Conservation (phyloP, 495 filamentous ascomycete genomes). For the Aspergillus avenaceus region DNA sequence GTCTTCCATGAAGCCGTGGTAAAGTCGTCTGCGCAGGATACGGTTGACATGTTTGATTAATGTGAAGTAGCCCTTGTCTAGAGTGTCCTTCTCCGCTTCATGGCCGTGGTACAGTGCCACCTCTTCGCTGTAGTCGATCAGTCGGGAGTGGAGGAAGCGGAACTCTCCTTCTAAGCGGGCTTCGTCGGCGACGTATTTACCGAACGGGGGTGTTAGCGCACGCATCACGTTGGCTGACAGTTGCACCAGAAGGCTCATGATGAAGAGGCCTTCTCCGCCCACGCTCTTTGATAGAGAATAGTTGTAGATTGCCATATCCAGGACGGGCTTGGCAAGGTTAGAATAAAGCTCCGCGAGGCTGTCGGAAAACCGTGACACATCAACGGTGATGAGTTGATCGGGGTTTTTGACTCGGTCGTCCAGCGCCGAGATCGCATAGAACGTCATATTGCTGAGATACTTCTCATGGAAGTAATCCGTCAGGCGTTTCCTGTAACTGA, state of each 20-base stretch:
- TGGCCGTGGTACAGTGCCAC: conserved; percentile 90
- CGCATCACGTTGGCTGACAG: conserved; percentile 91
- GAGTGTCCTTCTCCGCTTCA: conserved; percentile 91
- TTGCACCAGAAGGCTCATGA: conserved; percentile 92
- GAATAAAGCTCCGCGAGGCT: conserved; percentile 93
- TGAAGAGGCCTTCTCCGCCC: conserved; percentile 87
- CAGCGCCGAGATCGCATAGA: conserved; percentile 90
- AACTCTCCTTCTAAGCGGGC: conserved; percentile 93
- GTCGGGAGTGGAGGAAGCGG: conserved; percentile 85
- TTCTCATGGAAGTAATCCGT: conserved; percentile 90
- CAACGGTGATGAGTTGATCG: conserved; percentile 94
- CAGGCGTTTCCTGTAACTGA: conserved; percentile 86
- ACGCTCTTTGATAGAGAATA: conserved; percentile 89
- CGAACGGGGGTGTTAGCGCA: conserved; percentile 92
- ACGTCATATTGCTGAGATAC: conserved; percentile 94
- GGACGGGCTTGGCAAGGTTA: conserved; percentile 90
- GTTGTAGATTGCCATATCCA: conserved; percentile 96
- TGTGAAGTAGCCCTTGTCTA: conserved; percentile 98
- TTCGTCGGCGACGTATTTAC: conserved; percentile 96
- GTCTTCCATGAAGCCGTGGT: conserved; percentile 98
- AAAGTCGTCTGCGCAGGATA: conserved; percentile 81
- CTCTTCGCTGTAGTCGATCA: conserved; percentile 95
- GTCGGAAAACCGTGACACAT: conserved; percentile 94
- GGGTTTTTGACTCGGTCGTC: conserved; percentile 99
- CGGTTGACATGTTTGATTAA: conserved; percentile 98